These are phyloP conservation scores for Fusarium subtropicale DNA, from an alignment of 2,329 filamentous ascomycete species.

Conservation along the genomic window DNA sequence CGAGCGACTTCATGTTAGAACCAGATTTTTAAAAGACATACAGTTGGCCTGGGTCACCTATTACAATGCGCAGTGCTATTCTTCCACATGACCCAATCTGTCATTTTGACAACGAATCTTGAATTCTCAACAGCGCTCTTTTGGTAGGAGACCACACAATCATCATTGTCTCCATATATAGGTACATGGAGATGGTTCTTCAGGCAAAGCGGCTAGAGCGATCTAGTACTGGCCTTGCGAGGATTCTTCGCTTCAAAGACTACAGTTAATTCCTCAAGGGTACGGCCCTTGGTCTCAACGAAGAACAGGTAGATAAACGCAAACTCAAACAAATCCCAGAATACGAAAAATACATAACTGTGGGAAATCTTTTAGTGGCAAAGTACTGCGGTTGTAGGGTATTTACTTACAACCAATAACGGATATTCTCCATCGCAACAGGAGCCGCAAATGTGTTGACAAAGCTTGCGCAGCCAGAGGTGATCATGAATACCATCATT, in stretches of 20 bases:
- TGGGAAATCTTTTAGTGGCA: accelerated
- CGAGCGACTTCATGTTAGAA: no score
- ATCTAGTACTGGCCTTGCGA: conserved; percentile 8
- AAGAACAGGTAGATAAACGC: conserved; percentile 12
- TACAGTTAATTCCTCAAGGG: background rate
- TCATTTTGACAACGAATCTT: background rate
- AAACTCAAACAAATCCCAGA: conserved; percentile 21
- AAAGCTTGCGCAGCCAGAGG: conserved; percentile 25
- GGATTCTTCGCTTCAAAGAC: conserved; percentile 6
- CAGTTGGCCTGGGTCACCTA: no score
- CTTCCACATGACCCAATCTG: no score
- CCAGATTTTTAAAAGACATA: no score
- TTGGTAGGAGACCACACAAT: accelerated
- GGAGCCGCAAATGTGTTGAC: conserved; percentile 40
- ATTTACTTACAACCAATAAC: conserved; percentile 19
- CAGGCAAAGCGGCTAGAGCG: accelerated
- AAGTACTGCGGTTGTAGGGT: accelerated
- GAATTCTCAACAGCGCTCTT: background rate
- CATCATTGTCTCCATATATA: background rate
- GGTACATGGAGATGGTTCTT: background rate
- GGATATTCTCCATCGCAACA: conserved; percentile 36
- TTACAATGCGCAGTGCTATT: no score
- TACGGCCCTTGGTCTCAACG: conserved; percentile 5
- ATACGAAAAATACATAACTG: conserved; percentile 20
- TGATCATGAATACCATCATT: conserved; percentile 35